Evolutionary conservation across 179 eudicot genomes (phyloP), one percentile per base, ranked within the genome.

Genomic region (Spergularia azorica): DNA sequence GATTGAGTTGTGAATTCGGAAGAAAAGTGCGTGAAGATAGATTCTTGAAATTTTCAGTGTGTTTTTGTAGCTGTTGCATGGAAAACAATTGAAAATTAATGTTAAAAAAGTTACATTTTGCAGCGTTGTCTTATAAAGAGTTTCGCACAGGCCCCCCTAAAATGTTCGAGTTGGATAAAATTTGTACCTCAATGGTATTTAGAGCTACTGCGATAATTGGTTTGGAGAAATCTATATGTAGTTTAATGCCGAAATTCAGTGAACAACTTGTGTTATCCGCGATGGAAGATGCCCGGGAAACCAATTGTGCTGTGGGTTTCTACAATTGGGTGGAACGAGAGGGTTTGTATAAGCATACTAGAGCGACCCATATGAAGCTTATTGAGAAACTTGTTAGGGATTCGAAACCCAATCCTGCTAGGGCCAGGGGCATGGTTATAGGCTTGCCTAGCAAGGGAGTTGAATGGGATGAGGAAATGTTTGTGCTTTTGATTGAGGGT

Each of bases 281-380:
- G 18, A 15, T 94, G 63, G 89, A 90, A 41, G 43, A 80, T 65
- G 86, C 96, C 12, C 83, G 87, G 55, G 83, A 79, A 11, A 18
- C 96, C 1, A 95, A 90, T 10, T 95, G 91, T 10, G 96, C 98
- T 2, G 89, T 95, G 55, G 91, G 85, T 84, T 95, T 95, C 76
- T 95, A 91, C 73, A 77, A 97, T 36, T 95, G 98, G 98, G 92
- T 91, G 4, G 98, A 92, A 21, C 73, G 95, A 71, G 79, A 95
- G 0, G 90, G 91, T 12, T 73, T 91, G 11, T 83, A 88, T 75
- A 63, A 57, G 61, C 98, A 93, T 61, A 86, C 88, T 83, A 82
- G 80, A 15, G 96, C 83, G 38, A 90, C 92, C 38, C 93, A 92
- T 74, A 39, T 55, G 77, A 92, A 91, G 78, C 89, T 92, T 2